These are phyloP conservation scores for Jatropha curcas DNA, from an alignment of 345 rosid genomes.

Conservation along the genomic window DNA sequence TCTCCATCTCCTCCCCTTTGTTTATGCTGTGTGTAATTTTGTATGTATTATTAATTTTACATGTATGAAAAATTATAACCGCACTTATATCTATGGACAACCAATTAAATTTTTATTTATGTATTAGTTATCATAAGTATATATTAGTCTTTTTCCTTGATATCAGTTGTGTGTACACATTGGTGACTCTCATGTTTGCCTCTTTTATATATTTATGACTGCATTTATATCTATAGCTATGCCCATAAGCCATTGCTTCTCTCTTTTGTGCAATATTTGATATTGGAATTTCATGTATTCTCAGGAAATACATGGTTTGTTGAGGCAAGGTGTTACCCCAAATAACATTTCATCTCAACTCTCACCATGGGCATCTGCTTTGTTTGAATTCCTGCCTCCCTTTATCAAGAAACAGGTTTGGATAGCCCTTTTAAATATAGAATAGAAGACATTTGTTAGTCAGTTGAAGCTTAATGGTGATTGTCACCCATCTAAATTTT, in stretches of 20 bases:
- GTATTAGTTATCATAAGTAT: no score
- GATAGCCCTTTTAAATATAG: slow-evolving; percentile 4
- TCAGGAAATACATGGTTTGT: slow-evolving; percentile 84
- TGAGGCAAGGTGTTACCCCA: slow-evolving; percentile 64
- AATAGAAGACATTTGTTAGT: slow-evolving; percentile 9
- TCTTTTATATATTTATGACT: background rate
- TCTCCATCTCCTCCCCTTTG: background rate
- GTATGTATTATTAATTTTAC: background rate
- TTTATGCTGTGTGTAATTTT: background rate
- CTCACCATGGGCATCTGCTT: slow-evolving; percentile 98
- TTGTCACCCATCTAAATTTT: slow-evolving; percentile 21
- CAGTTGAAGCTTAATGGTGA: slow-evolving; percentile 1
- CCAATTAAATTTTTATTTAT: no score
- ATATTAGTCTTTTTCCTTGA: no score
- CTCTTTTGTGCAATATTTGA: background rate
- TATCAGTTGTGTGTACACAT: background rate
- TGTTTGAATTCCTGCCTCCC: slow-evolving; percentile 83
- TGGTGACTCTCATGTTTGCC: no score
- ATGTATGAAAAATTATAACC: background rate
- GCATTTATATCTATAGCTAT: background rate
- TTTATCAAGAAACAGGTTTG: slow-evolving; percentile 88
- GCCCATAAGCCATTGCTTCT: background rate
- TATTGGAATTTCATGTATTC: slow-evolving; percentile 21
- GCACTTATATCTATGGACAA: background rate
- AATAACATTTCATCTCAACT: slow-evolving; percentile 82